These are phyloP conservation scores for Aspergillus tanneri DNA, from an alignment of 2,329 filamentous ascomycete genomes.

Conservation along the genomic window DNA sequence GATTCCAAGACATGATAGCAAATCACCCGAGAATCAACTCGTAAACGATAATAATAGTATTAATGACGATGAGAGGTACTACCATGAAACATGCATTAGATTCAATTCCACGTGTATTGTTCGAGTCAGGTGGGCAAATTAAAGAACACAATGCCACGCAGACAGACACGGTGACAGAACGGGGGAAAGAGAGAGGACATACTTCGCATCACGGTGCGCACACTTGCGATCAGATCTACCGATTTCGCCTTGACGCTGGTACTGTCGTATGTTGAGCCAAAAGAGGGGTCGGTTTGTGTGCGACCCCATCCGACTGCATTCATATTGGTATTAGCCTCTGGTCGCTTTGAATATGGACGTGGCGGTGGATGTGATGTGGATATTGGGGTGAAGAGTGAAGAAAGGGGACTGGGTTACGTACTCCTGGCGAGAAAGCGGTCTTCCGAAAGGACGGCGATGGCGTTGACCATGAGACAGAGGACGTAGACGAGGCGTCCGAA, in stretches of 20 bases:
- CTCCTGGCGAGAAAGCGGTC: constrained; percentile 85
- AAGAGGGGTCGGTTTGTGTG: constrained; percentile 65
- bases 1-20: too few species aligned
- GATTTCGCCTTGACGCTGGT: constrained; percentile 81
- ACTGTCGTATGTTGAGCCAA: constrained; percentile 69
- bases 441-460: constrained; percentile 89
- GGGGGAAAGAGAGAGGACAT: constrained; percentile 40
- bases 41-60: constrained; percentile 79
- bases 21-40: constrained; percentile 71
- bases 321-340: too few species aligned
- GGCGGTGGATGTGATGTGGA: too few species aligned
- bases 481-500: constrained; percentile 75
- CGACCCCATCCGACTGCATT: constrained; percentile 82
- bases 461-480: constrained; percentile 84
- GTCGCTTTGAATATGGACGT: too few species aligned
- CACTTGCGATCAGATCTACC: constrained; percentile 84
- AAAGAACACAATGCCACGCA: not conserved
- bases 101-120: too few species aligned
- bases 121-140: not conserved
- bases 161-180: not conserved
- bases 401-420: constrained; percentile 49
- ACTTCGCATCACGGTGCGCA: constrained; percentile 93
- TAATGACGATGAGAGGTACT: constrained; percentile 81
- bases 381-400: too few species aligned
- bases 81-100: too few species aligned